Conservation (phyloP, 371 early-diverging fungal genomes). For the Blakeslea trispora region DNA sequence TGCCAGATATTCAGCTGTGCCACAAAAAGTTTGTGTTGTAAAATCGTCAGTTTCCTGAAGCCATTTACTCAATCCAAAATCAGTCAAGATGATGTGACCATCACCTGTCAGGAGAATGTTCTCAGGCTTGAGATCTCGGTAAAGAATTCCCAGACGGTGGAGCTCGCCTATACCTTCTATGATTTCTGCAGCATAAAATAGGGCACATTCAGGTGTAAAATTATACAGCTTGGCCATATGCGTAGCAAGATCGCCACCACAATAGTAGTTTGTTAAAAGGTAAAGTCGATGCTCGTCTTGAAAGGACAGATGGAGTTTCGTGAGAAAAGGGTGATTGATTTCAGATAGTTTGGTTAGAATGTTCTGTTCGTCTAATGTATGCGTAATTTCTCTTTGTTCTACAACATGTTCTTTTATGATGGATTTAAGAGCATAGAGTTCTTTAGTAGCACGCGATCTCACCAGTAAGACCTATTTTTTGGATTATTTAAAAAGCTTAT, state of each 20-base stretch:
- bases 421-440: conserved; percentile 93
- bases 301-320: conserved; percentile 91
- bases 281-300: conserved; percentile 90
- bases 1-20: conserved; percentile 91
- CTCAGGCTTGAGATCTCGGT: conserved; percentile 89
- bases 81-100: conserved; percentile 88
- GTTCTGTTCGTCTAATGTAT: conserved; percentile 52
- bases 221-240: conserved; percentile 51
- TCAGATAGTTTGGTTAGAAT: conserved; percentile 50
- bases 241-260: conserved; percentile 81
- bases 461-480: conserved; percentile 90
- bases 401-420: conserved; percentile 92
- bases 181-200: conserved; percentile 88
- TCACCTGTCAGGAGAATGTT: conserved; percentile 79
- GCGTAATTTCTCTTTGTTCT: conserved; percentile 88
- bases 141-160: conserved; percentile 87
- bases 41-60: conserved; percentile 30
- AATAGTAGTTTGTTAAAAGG: conserved; percentile 96
- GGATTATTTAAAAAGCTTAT: neutral
- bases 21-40: conserved; percentile 90
- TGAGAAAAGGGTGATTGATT: conserved; percentile 86
- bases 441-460: conserved; percentile 47
- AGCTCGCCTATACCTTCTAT: conserved; percentile 85
- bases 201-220: conserved; percentile 46
- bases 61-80: conserved; percentile 90